Evolutionary conservation across 108 stramenopile species (phyloP).

Genomic region (Nitzschia palea): DNA sequence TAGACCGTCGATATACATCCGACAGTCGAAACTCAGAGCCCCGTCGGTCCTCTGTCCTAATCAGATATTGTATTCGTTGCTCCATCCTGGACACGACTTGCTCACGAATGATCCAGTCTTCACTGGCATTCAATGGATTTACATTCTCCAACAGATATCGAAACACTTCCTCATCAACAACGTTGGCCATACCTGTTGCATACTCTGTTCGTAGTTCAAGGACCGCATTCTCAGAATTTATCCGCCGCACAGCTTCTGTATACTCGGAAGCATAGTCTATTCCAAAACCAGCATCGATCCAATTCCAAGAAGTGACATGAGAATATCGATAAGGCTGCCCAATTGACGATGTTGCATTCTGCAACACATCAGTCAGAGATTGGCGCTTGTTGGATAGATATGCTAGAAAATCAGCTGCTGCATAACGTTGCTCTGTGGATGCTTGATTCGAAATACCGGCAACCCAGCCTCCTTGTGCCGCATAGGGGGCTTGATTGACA

Average conservation of each 20-base stretch:
- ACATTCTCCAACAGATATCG: conserved; percentile 8
- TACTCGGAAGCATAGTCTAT: conserved; percentile 21
- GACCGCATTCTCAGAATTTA: conserved; percentile 41
- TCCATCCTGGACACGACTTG: conserved; percentile 29
- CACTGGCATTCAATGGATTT: conserved; percentile 9
- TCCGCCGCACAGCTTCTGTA: conserved; percentile 27
- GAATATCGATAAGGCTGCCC: conserved; percentile 25
- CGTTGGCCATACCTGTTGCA: conserved; percentile 18
- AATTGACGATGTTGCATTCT: conserved; percentile 30
- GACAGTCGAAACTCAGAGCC: background rate
- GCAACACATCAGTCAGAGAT: conserved; percentile 35
- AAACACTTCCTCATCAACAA: conserved; percentile 35
- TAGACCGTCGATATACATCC: conserved; percentile 18
- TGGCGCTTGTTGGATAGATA: conserved; percentile 27
- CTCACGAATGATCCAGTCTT: conserved; percentile 39
- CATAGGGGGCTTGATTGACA: conserved; percentile 50
- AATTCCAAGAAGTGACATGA: conserved; percentile 14
- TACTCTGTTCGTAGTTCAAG: conserved; percentile 39
- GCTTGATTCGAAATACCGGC: conserved; percentile 33
- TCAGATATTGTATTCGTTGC: conserved; percentile 11
- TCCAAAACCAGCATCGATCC: conserved; percentile 31
- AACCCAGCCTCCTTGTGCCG: conserved; percentile 49
- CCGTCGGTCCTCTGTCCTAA: background rate
- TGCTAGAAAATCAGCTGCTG: conserved; percentile 45
- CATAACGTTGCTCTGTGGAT: conserved; percentile 17